Percentiles rank a stretch among this genome's conserved stretches.
phyloP scores from a whole-genome alignment of 108 stramenopile genomes.

The Ochromonas danica region DNA sequence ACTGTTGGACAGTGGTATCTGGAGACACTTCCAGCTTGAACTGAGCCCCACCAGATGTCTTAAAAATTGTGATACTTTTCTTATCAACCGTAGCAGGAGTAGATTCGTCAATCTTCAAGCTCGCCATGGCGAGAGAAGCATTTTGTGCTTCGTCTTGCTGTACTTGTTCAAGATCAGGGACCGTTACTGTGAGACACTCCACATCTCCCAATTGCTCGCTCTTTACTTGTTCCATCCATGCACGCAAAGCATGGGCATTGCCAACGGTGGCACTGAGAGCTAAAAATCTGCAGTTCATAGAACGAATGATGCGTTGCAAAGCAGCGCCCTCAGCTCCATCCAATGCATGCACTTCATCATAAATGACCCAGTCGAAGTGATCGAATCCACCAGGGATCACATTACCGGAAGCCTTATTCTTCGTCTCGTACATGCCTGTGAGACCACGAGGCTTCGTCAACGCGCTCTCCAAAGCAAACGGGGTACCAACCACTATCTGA shows the following conservation, averaged over 20 bases:
- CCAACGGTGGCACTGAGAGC: slow-evolving; percentile 98
- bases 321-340: slow-evolving; percentile 96
- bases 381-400: slow-evolving; percentile 89
- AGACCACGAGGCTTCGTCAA: slow-evolving; percentile 89
- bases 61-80: no score
- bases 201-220: slow-evolving; percentile 66
- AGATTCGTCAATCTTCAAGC: no score
- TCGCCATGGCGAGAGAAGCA: no score
- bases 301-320: slow-evolving; percentile 89
- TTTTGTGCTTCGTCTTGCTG: no score
- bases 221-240: slow-evolving; percentile 84
- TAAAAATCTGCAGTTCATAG: slow-evolving; percentile 87
- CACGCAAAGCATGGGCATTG: slow-evolving; percentile 83
- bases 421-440: slow-evolving; percentile 36
- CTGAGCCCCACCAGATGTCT: no score
- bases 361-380: slow-evolving; percentile 88
- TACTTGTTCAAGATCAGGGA: no score
- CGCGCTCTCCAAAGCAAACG: slow-evolving; percentile 82
- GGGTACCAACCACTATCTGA: slow-evolving; percentile 95
- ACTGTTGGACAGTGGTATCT: no score
- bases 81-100: no score
- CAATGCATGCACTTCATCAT: slow-evolving; percentile 96
- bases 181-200: neutral
- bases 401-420: neutral
- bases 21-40: no score